Base-by-base conservation (phyloP, 768 basidiomycete genomes). In the Termitomyces sp. region DNA sequence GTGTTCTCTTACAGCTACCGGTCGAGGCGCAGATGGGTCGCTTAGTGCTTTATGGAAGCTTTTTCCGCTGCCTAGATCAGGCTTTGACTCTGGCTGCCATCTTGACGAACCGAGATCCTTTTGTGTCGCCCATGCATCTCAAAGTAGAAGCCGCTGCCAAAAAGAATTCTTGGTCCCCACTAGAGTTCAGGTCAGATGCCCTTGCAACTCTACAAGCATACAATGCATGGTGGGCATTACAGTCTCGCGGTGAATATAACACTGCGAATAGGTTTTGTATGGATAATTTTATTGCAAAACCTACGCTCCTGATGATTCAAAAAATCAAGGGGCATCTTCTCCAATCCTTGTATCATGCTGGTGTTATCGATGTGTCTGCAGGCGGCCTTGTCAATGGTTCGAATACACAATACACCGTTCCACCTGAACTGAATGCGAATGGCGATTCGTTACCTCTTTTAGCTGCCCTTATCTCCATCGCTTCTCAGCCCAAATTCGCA, bases 51-150 rank as follows among this genome's bases (percentile, higher is more conserved):
- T 94, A 88, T 72, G 96, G 96, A 17, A 86, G 87, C 69, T 92
- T 97, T 79, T 96, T 96, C 86, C 86, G 90, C 61, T 97, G 95
- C 73, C 79, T 98, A 46, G 91, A 95, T 71, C 84, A 87, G 55
- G 91, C 92, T 0, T 73, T 98, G 63, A 92, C 94, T 5, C 82
- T 97, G 52, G 95, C 96, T n/a, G 93, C 94, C 6, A 88, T 97
- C 67, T 76, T 97, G 65, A 86, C 91, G 14, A 91, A 92, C 66
- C 89, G 95, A 37, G 94, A 96, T 61, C 93, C 95, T 5, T 98
- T 97, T 80, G 72, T 96, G 60, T 84, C 88, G 0, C 96, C 96
- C 0, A 82, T 89, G 72, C 85, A 88, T 54, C 77, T 89, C 58
- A 92, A 91, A 74, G 70, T 73, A 10, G 84, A 92, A 68, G 88